Evolutionary conservation across 768 basidiomycete genomes (phyloP).

Genomic region (Melanogaster broomeanus): DNA sequence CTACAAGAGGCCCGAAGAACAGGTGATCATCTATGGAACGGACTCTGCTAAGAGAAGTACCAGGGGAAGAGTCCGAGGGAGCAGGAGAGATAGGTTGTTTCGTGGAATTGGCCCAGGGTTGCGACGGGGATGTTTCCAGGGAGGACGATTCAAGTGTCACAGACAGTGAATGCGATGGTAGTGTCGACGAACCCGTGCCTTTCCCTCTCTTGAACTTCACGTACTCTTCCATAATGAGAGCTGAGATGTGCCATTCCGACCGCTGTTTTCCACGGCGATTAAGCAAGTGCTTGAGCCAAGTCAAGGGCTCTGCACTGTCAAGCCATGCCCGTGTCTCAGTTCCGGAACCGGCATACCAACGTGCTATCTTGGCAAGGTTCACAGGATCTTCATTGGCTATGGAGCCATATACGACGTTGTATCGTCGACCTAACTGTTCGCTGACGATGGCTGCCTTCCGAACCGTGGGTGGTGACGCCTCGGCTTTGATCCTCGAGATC

Average conservation of each 20-base stretch:
- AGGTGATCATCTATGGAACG: slow-evolving; percentile 49
- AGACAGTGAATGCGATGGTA: slow-evolving; percentile 12
- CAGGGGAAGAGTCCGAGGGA: slow-evolving; percentile 41
- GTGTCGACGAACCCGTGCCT: slow-evolving; percentile 11
- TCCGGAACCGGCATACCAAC: slow-evolving; percentile 63
- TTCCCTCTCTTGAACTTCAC: slow-evolving; percentile 42
- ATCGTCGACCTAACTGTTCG: slow-evolving; percentile 68
- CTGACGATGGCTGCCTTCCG: slow-evolving; percentile 65
- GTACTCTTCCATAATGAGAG: slow-evolving; percentile 70
- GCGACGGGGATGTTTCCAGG: slow-evolving; percentile 11
- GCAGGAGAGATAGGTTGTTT: slow-evolving; percentile 28
- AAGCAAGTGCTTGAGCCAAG: slow-evolving; percentile 70
- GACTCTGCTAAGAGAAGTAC: slow-evolving; percentile 40
- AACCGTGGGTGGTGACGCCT: slow-evolving; percentile 52
- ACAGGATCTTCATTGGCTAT: slow-evolving; percentile 34
- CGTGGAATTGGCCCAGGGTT: slow-evolving; percentile 9
- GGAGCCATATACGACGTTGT: slow-evolving; percentile 50
- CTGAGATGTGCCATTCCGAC: slow-evolving; percentile 65
- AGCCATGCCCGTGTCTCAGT: slow-evolving; percentile 48
- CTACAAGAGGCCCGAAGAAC: slow-evolving; percentile 59
- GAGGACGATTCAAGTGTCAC: slow-evolving; percentile 12
- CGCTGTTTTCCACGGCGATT: slow-evolving; percentile 46
- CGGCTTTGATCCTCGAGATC: slow-evolving; percentile 51
- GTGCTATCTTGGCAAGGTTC: slow-evolving; percentile 51
- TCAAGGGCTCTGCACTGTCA: slow-evolving; percentile 67